phyloP scores from a whole-genome alignment of 108 stramenopile genomes.

The Pseudonitzschia delicatissima region DNA sequence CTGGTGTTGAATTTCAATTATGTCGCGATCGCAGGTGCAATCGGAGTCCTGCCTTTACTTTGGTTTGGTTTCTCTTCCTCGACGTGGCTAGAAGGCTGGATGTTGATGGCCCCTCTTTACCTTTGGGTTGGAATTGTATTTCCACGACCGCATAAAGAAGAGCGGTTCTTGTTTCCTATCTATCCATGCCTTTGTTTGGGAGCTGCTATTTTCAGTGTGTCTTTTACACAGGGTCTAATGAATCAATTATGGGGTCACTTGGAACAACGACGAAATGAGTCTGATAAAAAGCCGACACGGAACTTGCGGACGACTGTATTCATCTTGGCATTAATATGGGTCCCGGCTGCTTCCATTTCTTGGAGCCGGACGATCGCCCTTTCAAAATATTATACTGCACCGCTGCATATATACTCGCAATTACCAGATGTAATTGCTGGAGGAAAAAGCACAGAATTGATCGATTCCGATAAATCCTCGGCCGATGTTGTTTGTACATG shows the following conservation, averaged over 20 bases:
- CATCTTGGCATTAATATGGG: slow-evolving; percentile 33
- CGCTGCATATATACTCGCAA: slow-evolving; percentile 59
- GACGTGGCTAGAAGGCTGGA: background rate
- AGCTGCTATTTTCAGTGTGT: slow-evolving; percentile 36
- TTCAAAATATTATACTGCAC: slow-evolving; percentile 73
- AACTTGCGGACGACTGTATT: background rate
- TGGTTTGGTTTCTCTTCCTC: background rate
- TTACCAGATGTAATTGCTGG: slow-evolving; percentile 8
- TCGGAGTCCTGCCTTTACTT: slow-evolving; percentile 11
- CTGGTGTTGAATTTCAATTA: slow-evolving; percentile 88
- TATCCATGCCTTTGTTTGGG: slow-evolving; percentile 76
- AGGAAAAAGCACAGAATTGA: background rate
- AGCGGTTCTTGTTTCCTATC: slow-evolving; percentile 91
- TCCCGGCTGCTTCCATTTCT: slow-evolving; percentile 45
- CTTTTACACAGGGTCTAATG: background rate
- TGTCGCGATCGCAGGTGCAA: slow-evolving; percentile 28
- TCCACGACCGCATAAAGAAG: slow-evolving; percentile 95
- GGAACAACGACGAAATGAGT: background rate
- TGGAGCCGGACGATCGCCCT: slow-evolving; percentile 61
- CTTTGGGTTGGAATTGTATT: slow-evolving; percentile 83
- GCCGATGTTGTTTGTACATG: slow-evolving; percentile 76
- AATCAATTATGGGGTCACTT: background rate
- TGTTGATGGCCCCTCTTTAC: slow-evolving; percentile 52
- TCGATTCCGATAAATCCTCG: background rate
- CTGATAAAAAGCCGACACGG: slow-evolving; percentile 9